These are phyloP conservation scores for Xerocomellus intermedius DNA, from an alignment of 768 basidiomycete genomes.

Conservation along the genomic window DNA sequence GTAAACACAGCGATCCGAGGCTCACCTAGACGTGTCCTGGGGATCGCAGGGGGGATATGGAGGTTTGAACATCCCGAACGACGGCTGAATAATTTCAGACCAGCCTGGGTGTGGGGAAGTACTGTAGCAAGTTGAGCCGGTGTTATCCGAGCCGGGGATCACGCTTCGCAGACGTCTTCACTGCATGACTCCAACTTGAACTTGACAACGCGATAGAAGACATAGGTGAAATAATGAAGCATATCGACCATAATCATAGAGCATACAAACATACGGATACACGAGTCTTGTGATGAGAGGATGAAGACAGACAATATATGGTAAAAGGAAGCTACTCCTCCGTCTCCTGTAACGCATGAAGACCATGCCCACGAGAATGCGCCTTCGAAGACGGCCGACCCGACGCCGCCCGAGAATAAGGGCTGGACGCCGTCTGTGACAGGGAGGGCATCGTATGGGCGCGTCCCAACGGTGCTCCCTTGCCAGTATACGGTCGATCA, in stretches of 20 bases:
- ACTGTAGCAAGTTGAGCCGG: too few relatives aligned
- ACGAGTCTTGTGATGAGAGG: not conserved
- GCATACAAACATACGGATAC: constrained; percentile 5
- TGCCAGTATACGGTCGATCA: not conserved
- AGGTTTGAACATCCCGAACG: constrained; percentile 40
- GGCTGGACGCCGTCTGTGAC: not conserved
- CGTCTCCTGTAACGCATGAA: constrained; percentile 1
- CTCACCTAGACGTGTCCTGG: constrained; percentile 62
- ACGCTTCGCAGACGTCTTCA: not conserved
- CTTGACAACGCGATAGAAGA: not conserved
- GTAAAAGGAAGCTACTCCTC: constrained; percentile 1
- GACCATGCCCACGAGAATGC: not conserved
- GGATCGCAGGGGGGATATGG: constrained; percentile 75
- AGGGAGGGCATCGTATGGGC: constrained; percentile 18
- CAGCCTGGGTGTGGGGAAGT: not conserved
- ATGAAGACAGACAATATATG: not conserved
- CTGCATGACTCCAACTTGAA: not conserved
- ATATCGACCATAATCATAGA: not conserved
- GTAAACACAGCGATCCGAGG: not conserved
- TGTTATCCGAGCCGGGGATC: too few relatives aligned
- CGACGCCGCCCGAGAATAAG: not conserved
- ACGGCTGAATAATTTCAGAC: not conserved
- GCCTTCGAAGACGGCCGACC: not conserved
- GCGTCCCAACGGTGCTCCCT: constrained; percentile 9
- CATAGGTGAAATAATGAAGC: not conserved